Conservation (phyloP, 1,284 basidiomycete species). For the Singerocomus inundabilis region DNA sequence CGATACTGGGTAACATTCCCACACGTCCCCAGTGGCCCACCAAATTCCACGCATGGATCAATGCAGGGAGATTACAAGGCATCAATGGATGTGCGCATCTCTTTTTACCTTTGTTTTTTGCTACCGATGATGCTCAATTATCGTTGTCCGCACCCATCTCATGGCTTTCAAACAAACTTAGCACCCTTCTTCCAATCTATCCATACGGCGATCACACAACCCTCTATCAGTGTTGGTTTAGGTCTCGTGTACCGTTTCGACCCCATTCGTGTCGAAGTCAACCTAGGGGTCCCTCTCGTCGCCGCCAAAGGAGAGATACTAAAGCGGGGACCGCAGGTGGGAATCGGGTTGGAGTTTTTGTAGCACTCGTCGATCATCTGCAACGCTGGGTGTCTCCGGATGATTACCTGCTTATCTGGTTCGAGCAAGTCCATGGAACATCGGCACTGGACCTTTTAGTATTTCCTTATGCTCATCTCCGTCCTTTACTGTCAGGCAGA, state of each 20-base stretch:
- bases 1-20: constrained; percentile 80
- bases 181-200: constrained; percentile 13
- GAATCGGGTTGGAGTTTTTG: constrained; percentile 87
- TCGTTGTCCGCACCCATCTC: not conserved
- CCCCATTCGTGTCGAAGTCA: constrained; percentile 84
- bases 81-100: constrained; percentile 48
- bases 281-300: constrained; percentile 87
- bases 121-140: not conserved
- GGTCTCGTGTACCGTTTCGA: constrained; percentile 92
- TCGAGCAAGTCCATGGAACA: not conserved
- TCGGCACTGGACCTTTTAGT: not conserved
- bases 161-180: not conserved
- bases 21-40: constrained; percentile 83
- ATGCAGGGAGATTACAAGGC: constrained; percentile 80
- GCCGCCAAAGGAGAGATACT: constrained; percentile 75
- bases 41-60: constrained; percentile 83
- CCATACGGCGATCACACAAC: constrained; percentile 34
- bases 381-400: constrained; percentile 9
- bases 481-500: not conserved
- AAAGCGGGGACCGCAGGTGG: constrained; percentile 85
- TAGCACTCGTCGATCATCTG: constrained; percentile 28
- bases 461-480: not conserved
- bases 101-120: not conserved
- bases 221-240: constrained; percentile 79
- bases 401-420: not conserved